Percentiles rank a stretch among this genome's conserved stretches.
Evolutionary conservation across 331 rosid species (phyloP).

Genomic region (Rhamnella rubrinervis): DNA sequence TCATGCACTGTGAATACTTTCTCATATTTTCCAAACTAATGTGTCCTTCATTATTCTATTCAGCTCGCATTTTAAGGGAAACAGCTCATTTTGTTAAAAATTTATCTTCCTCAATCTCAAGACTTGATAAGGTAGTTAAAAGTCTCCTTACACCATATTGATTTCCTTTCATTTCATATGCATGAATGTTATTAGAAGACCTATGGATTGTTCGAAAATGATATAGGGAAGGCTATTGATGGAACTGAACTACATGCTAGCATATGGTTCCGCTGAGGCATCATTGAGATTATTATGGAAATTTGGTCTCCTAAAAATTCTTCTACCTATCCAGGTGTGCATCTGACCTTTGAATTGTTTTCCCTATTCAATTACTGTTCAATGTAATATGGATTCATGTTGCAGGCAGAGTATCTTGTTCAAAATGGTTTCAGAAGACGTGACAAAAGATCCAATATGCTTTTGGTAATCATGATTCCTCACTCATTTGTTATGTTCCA

Average conservation of each 20-base stretch:
- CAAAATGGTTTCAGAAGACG: conserved; percentile 66
- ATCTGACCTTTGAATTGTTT: conserved; percentile 6
- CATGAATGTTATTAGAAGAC: conserved; percentile 23
- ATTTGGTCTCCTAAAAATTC: conserved; percentile 78
- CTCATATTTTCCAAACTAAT: conserved; percentile 4
- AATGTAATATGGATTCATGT: conserved; percentile 25
- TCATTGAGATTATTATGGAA: conserved; percentile 83
- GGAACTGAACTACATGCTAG: conserved; percentile 90
- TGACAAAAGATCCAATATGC: conserved; percentile 84
- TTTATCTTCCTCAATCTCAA: conserved; percentile 50
- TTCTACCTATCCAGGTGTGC: conserved; percentile 77
- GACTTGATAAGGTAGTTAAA: conserved; percentile 74
- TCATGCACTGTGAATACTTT: conserved; percentile 7
- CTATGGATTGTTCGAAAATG: conserved; percentile 22
- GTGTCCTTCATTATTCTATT: conserved; percentile 27
- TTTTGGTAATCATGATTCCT: conserved; percentile 54
- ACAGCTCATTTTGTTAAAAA: conserved; percentile 60
- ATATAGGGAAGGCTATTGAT: conserved; percentile 73
- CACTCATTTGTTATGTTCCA: neutral
- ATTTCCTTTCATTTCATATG: conserved; percentile 5
- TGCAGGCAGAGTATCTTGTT: conserved; percentile 87
- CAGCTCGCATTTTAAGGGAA: conserved; percentile 89
- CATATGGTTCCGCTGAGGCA: conserved; percentile 91
- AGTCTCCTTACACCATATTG: conserved; percentile 17
- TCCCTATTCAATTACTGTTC: conserved; percentile 20